Evolutionary conservation across 225 moss, liverwort and hornwort genomes (phyloP).

Genomic region (Pseudoscleropodium purum): DNA sequence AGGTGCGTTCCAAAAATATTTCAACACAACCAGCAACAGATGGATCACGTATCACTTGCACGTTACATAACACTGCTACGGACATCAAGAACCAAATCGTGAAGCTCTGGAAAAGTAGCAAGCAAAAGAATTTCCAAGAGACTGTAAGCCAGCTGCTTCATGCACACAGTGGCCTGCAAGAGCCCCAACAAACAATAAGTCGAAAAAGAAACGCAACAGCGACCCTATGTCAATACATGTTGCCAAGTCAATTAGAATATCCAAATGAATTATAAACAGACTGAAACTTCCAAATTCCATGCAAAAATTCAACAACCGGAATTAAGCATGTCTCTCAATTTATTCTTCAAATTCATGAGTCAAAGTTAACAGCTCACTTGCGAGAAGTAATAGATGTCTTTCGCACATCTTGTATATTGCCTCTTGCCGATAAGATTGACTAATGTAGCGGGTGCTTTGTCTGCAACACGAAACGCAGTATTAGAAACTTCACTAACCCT

Average conservation of each 20-base stretch:
- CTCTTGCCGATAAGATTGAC: constrained; percentile 82
- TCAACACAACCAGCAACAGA: neutral
- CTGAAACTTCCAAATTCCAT: neutral
- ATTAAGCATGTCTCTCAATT: neutral
- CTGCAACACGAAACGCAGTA: constrained; percentile 16
- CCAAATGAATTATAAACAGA: neutral
- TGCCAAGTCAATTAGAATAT: neutral
- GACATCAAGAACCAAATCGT: constrained; percentile 74
- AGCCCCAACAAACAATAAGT: neutral
- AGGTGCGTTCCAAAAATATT: neutral
- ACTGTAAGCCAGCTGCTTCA: constrained; percentile 82
- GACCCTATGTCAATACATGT: neutral
- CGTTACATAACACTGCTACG: constrained; percentile 28
- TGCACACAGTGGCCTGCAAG: constrained; percentile 74
- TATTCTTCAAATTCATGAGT: neutral
- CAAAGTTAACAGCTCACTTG: constrained; percentile 21
- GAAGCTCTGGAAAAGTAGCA: constrained; percentile 90
- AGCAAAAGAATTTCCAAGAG: constrained; percentile 71
- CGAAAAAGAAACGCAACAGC: neutral
- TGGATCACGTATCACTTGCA: neutral
- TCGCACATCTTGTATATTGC: constrained; percentile 83
- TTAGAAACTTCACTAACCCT: neutral
- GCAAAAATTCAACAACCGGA: neutral
- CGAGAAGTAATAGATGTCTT: constrained; percentile 76
- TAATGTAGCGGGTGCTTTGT: constrained; percentile 76